Evolutionary conservation across 352 stramenopile species (phyloP).

Genomic region (Globisporangium uncinulatum): DNA sequence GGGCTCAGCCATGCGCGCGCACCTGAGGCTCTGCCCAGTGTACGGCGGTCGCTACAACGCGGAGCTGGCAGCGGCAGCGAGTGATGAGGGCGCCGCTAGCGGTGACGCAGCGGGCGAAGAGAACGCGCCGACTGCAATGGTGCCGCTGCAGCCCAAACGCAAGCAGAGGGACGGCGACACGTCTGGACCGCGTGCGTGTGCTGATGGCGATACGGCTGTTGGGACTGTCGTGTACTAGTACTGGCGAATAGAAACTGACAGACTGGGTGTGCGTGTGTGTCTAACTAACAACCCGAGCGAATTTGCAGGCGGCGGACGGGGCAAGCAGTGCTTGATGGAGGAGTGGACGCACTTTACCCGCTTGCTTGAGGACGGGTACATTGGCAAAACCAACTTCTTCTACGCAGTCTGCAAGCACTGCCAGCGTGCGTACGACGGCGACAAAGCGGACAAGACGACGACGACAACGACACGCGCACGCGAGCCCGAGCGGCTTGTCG

Average conservation of each 20-base stretch:
- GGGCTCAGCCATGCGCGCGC: constrained; percentile 66
- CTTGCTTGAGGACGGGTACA: constrained; percentile 71
- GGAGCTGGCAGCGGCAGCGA: constrained; percentile 30
- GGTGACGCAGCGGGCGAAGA: not conserved
- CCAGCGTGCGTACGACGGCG: constrained; percentile 52
- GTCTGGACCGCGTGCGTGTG: too few species aligned
- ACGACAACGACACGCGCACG: constrained; percentile 23
- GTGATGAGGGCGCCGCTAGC: constrained; percentile 16
- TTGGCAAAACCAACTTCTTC: constrained; percentile 83
- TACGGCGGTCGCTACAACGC: constrained; percentile 64
- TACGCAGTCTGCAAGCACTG: constrained; percentile 67
- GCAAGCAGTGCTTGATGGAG: constrained; percentile 81
- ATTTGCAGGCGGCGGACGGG: constrained; percentile 30
- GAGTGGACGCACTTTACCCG: constrained; percentile 78
- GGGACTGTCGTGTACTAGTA: too few species aligned
- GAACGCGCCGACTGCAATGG: not conserved
- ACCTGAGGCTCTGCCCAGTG: constrained; percentile 68
- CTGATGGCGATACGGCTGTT: too few species aligned
- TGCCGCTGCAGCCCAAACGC: not conserved
- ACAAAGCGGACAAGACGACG: constrained; percentile 44
- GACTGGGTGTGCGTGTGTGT: not conserved
- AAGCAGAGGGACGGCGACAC: too few species aligned
- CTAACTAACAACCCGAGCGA: not conserved
- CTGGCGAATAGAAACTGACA: not conserved
- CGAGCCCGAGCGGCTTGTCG: constrained; percentile 58